Base-by-base conservation (phyloP, 1,284 basidiomycete genomes). In the Heimioporus retisporus region DNA sequence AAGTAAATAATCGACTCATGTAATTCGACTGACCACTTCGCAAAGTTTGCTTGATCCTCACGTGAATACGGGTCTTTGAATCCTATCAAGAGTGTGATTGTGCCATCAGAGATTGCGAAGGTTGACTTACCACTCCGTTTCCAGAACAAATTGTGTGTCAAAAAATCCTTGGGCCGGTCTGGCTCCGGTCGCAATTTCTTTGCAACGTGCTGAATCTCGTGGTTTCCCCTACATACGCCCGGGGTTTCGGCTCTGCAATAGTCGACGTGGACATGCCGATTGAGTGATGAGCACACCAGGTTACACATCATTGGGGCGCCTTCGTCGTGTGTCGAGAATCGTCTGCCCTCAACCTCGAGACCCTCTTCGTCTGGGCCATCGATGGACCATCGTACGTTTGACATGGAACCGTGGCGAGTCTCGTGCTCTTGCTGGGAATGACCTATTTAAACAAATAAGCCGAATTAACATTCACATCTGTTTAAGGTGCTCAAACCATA, bases 241-340 rank as follows among this genome's bases (percentile, higher is more conserved):
- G 70, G 71, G 19, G 71, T 68, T 50, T 76, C 64, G 2, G 84
- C 77, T 16, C 86, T 81, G 69, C 89, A 90, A 67, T 83, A 86
- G 67, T 86, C 87, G 59, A 90, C 76, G 67, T 90, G 89, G 1
- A 78, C 79, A 63, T 90, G 89, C 42, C 77, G 66, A 23, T 76
- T 76, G 0, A 78, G 60, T 3, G 66, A 66, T 46, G 85, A 64
- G 69, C 77, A 83, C 64, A 89, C 77, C 19, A 90, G 73, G 53
- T 81, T 87, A 73, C 90, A 91, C 77, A 90, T 81, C 85, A 90
- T 88, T 0, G 90, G 89, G 1, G 87, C 87, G 21, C 89, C 89
- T 48, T 86, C 85, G 59, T 90, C 87, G 40, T 82, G 83, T 0
- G 85, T 72, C 0, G 81, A 86, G 71, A 86, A 90, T 58, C 82